Evolutionary conservation across 164 flowering plant genomes (phyloP).

Genomic region (Dillenia turbinata): DNA sequence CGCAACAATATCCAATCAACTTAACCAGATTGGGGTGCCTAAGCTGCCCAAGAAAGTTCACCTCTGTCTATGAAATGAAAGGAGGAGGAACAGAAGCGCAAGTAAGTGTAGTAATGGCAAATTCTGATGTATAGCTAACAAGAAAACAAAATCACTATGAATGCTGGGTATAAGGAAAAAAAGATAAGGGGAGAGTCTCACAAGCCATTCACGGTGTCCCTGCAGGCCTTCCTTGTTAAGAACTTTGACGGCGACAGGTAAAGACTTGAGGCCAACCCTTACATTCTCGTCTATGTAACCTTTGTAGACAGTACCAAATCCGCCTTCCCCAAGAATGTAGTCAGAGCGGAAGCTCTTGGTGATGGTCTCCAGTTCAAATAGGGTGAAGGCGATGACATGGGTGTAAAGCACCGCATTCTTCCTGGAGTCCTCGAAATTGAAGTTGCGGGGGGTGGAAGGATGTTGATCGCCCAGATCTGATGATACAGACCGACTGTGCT

Average conservation of each 20-base stretch:
- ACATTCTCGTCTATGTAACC: conserved; percentile 98
- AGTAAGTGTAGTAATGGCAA: not conserved
- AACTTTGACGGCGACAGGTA: conserved; percentile 96
- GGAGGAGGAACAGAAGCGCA: not conserved
- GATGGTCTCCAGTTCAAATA: conserved; percentile 91
- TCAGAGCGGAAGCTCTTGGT: conserved; percentile 96
- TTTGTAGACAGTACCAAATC: conserved; percentile 95
- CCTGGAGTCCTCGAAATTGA: conserved; percentile 49
- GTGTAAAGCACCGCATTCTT: conserved; percentile 65
- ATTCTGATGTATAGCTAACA: not conserved
- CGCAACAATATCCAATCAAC: conserved; percentile 96
- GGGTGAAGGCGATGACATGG: conserved; percentile 76
- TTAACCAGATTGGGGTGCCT: conserved; percentile 96
- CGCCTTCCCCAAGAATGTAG: conserved; percentile 95
- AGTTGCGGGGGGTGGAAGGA: conserved; percentile 43
- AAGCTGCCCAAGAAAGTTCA: conserved; percentile 94
- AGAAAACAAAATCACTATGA: not conserved
- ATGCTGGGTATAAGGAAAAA: too few species aligned
- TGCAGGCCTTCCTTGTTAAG: conserved; percentile 98
- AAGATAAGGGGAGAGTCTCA: conserved; percentile 26
- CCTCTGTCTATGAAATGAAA: conserved; percentile 64
- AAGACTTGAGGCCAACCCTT: conserved; percentile 89
- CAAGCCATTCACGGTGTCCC: conserved; percentile 98
- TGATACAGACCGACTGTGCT: conserved; percentile 49
- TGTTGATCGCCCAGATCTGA: conserved; percentile 81